Evolutionary conservation across 176 grass and related monocot genomes (phyloP).

Genomic region (Sorghum bicolor): DNA sequence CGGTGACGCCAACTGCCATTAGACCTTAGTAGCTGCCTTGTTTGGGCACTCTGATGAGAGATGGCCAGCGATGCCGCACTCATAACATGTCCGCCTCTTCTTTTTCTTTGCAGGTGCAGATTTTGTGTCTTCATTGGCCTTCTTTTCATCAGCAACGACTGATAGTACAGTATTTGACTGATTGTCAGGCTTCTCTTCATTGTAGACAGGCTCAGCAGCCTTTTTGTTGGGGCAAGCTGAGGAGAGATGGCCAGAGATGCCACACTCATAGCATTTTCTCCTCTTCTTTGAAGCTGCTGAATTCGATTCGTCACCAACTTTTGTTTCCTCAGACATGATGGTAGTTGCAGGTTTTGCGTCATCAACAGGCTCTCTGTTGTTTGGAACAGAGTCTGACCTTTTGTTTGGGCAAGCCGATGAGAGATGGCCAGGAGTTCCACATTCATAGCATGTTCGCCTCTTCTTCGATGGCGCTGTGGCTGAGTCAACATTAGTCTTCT

Average conservation of each 20-base stretch:
- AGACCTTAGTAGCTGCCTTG: constrained; percentile 29
- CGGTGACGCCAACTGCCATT: constrained; percentile 34
- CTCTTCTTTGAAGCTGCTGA: constrained; percentile 57
- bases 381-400: constrained; percentile 25
- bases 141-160: constrained; percentile 14
- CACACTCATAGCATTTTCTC: constrained; percentile 64
- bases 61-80: constrained; percentile 71
- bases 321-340: constrained; percentile 10
- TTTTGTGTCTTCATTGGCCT: background rate
- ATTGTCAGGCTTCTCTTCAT: background rate
- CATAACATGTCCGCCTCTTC: constrained; percentile 81
- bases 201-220: background rate
- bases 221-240: constrained; percentile 71
- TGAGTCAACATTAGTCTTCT: constrained; percentile 21
- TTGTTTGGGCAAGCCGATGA: constrained; percentile 73
- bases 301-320: constrained; percentile 23
- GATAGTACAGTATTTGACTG: constrained; percentile 22
- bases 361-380: constrained; percentile 8
- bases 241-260: constrained; percentile 65
- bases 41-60: constrained; percentile 81
- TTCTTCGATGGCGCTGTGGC: constrained; percentile 43
- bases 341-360: constrained; percentile 25
- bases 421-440: constrained; percentile 70
- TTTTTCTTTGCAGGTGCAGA: constrained; percentile 52
- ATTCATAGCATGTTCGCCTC: constrained; percentile 71